phyloP scores from a whole-genome alignment of 192 early-diverging fungal species.

The Geranomyces variabilis region DNA sequence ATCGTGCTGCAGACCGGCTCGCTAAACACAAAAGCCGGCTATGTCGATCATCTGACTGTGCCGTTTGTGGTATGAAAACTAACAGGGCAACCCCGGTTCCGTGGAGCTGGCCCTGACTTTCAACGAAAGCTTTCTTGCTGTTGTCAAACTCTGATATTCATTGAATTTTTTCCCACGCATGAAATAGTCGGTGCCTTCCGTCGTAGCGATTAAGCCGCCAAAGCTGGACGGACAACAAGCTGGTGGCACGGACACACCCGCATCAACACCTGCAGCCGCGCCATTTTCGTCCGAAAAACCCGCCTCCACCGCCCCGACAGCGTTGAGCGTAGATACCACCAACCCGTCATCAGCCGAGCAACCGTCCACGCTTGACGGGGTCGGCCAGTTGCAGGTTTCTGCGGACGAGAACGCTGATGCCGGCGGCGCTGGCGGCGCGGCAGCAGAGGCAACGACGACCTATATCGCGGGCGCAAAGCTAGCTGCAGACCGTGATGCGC shows the following conservation, averaged over 20 bases:
- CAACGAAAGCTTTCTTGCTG: too few species aligned
- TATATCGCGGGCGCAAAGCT: conserved; percentile 20
- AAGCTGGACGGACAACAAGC: too few species aligned
- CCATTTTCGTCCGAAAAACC: too few species aligned
- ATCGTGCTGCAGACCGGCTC: conserved; percentile 89
- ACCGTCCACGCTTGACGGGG: background rate
- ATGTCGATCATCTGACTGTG: conserved; percentile 74
- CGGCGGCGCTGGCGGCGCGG: conserved; percentile 6
- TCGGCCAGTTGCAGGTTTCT: background rate
- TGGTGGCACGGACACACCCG: too few species aligned
- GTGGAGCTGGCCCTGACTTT: too few species aligned
- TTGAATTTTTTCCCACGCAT: too few species aligned
- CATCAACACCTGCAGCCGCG: too few species aligned
- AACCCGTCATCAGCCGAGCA: background rate
- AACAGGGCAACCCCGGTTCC: too few species aligned
- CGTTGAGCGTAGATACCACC: background rate
- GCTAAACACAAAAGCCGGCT: conserved; percentile 73
- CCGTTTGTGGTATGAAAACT: conserved; percentile 71
- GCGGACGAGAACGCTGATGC: background rate
- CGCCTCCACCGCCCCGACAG: too few species aligned
- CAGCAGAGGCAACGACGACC: background rate
- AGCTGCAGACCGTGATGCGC: background rate
- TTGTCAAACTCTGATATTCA: too few species aligned
- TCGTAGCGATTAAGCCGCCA: too few species aligned
- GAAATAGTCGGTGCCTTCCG: too few species aligned